phyloP scores from a whole-genome alignment of 2,329 filamentous ascomycete species.

The Cladophialophora psammophila region DNA sequence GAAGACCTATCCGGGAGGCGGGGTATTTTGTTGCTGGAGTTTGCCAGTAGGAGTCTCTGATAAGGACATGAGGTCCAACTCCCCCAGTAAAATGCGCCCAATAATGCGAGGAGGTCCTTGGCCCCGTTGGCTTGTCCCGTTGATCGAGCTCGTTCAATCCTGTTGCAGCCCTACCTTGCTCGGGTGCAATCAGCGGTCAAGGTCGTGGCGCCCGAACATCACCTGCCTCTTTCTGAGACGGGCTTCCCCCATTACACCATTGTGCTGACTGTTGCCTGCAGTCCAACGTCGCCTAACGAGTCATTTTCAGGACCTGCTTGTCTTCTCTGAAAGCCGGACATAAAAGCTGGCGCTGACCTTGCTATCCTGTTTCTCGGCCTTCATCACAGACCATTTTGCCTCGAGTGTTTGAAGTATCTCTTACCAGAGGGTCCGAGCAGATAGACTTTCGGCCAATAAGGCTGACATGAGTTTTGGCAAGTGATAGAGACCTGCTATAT shows the following conservation, averaged over 20 bases:
- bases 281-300: constrained; percentile 24
- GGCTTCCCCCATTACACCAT: constrained; percentile 15
- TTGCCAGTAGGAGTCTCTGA: constrained; percentile 25
- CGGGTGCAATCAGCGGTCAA: constrained; percentile 26
- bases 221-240: constrained; percentile 2
- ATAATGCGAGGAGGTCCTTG: constrained; percentile 3
- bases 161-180: constrained; percentile 10
- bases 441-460: constrained; percentile 21
- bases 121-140: constrained; percentile 8
- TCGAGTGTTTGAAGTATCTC: constrained; percentile 3
- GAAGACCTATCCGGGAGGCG: constrained; percentile 11
- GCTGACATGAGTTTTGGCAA: constrained; percentile 21
- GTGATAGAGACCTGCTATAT: constrained; percentile 18
- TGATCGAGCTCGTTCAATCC: constrained; percentile 18
- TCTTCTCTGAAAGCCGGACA: neutral
- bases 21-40: constrained; percentile 16
- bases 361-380: constrained; percentile 6
- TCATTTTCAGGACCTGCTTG: constrained; percentile 11
- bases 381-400: neutral
- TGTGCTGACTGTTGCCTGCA: constrained; percentile 18
- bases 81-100: constrained; percentile 11
- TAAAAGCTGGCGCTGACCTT: neutral
- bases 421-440: constrained; percentile 2
- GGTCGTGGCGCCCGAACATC: constrained; percentile 10
- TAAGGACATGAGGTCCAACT: constrained; percentile 26